phyloP scores from a whole-genome alignment of 768 basidiomycete species.

The Imleria badia region DNA sequence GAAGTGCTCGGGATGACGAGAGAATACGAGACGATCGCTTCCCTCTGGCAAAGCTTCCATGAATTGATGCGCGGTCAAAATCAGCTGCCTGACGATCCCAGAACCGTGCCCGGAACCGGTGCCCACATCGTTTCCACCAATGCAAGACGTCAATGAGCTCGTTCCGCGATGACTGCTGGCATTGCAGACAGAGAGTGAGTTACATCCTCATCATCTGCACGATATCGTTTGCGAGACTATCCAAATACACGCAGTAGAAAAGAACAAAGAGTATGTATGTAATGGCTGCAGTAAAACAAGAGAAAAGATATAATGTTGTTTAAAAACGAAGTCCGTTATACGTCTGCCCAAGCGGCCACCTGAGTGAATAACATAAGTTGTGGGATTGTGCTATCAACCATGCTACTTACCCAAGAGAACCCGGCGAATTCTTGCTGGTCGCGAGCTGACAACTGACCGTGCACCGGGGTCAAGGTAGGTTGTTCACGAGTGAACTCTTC shows the following conservation, averaged over 20 bases:
- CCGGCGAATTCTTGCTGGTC: constrained; percentile 97
- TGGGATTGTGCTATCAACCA: background rate
- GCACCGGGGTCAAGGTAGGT: constrained; percentile 96
- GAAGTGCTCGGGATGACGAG: constrained; percentile 91
- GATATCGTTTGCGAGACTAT: constrained; percentile 33
- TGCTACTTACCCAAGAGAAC: constrained; percentile 80
- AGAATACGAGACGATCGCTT: constrained; percentile 87
- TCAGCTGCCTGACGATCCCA: constrained; percentile 31
- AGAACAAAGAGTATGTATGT: constrained; percentile 27
- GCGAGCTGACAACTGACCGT: constrained; percentile 83
- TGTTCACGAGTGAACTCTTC: constrained; percentile 97
- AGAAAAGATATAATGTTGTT: constrained; percentile 28
- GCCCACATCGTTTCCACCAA: constrained; percentile 53
- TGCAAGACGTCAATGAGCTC: constrained; percentile 23
- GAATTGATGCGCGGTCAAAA: constrained; percentile 64
- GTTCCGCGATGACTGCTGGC: constrained; percentile 3
- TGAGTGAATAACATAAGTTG: background rate
- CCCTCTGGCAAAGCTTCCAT: constrained; percentile 81
- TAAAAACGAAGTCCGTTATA: constrained; percentile 33
- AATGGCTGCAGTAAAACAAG: constrained; percentile 35
- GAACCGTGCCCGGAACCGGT: constrained; percentile 65
- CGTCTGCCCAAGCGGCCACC: constrained; percentile 59
- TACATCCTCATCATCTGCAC: constrained; percentile 21
- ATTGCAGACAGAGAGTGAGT: constrained; percentile 14
- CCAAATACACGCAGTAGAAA: constrained; percentile 37